Evolutionary conservation across 805 yeast species (phyloP), one percentile per base, ranked within the genome.

Genomic region (Teunomyces stri): DNA sequence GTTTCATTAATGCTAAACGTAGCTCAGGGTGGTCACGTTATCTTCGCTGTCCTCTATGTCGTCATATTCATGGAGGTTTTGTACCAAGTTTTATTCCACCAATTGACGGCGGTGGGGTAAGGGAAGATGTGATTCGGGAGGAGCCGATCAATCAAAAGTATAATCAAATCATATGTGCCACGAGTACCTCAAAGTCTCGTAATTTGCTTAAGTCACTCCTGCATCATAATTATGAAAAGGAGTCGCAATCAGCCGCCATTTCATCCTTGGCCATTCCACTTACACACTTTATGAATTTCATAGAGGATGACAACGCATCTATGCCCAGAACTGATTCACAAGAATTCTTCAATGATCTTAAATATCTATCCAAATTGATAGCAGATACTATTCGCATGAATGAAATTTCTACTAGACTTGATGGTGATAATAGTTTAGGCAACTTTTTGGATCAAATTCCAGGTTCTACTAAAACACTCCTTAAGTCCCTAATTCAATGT

Each of bases 331-430:
- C 10, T 27, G 43, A 25, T 7, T 27, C 18, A 5, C 18, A 31
- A 25, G 27, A 25, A n/a, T 43, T 20, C 15, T 46, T 57, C 45
- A 44, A 56, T 44, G 35, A 42, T 18, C 45, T 65, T 18, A 56
- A 51, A 42, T 57, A 54, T 11, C 36, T 64, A 5, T 59, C 72
- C 1, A 51, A 52, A 4, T 45, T 68, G 11, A 56, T 79, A 37
- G 78, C 80, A 2, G 71, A 76, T 50, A 76, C 84, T 0, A 72
- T 85, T 21, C 71, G 78, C 20, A 79, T 82, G 75, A 63, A 75
- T 33, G 91, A 86, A 55, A 76, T 84, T 18, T 56, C 84, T 0
- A 71, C 82, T 1, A 72, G 91, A 58, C 58, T 75, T n/a, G 74
- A 76, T 13, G 75, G 71, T 1, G 47, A 42, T 6, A 50, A 51